Base-by-base conservation (phyloP, 2,329 filamentous ascomycete species). In the Daldinia eschscholtzii region DNA sequence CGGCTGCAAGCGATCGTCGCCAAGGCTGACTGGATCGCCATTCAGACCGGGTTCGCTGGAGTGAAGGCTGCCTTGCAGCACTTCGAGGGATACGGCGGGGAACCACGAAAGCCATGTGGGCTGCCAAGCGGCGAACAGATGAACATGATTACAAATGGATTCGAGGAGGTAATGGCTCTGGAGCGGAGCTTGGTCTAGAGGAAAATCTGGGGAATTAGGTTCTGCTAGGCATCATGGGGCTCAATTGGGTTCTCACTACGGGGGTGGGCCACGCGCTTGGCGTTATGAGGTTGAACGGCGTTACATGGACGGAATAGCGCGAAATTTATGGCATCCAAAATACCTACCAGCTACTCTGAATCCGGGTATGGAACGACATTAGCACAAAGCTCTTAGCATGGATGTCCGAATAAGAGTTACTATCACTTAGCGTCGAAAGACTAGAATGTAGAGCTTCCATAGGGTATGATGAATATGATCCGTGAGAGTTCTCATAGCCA, bases 31-130 rank as follows among this genome's bases (percentile, higher is more conserved):
- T 81, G 86, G 82, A 68, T 81, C 48, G 82, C 82, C 61, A 85
- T 84, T 70, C 79, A 80, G 75, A 83, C 81, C n/a, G 83, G 83
- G 3, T 84, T 85, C 68, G 81, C 83, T 3, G 83, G 83, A 35
- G 83, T 85, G 65, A 85, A 85, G 78, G 81, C 81, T 35, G 82
- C 81, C 6, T 75, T 85, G 74, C 79, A 79, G 26, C 76, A 80
- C 67, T 83, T 81, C 72, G 73, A 78, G 48, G 79, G 80, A 28
- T 80, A 81, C 57, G 80, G 79, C 15, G 80, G 81, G 26, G 79
- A 78, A 70, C 82, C 82, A 13, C 70, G 82, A 64, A 74, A 76
- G 67, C 82, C 82, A 20, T 83, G 82, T 67, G 71, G 74, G 48
- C 67, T 76, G 50, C 81, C 80, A 6, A 74, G 76, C 33, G 73